phyloP scores from a whole-genome alignment of 768 basidiomycete genomes.

The Leucosporidium yakuticum region DNA sequence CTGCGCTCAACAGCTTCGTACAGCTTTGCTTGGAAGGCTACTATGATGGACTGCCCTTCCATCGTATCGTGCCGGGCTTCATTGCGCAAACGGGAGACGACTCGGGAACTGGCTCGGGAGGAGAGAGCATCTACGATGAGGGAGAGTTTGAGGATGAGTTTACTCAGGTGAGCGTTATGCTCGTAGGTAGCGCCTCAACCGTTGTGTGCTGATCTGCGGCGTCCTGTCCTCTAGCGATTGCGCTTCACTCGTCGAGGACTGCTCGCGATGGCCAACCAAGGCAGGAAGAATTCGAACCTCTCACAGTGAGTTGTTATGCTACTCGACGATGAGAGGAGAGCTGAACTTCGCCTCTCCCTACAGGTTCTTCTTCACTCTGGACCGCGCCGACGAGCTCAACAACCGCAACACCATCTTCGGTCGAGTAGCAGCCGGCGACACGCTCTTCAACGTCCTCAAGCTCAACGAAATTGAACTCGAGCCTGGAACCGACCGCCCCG shows the following conservation, averaged over 20 bases:
- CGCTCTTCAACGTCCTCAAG: conserved; percentile 64
- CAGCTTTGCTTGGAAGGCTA: conserved; percentile 53
- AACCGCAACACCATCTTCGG: conserved; percentile 94
- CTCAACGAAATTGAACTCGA: conserved; percentile 50
- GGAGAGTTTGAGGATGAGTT: conserved; percentile 31
- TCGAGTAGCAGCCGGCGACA: conserved; percentile 46
- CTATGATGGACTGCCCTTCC: conserved; percentile 92
- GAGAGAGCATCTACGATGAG: conserved; percentile 94
- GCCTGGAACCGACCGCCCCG: conserved; percentile 64
- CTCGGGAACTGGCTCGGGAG: conserved; percentile 82
- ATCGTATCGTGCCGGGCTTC: conserved; percentile 86
- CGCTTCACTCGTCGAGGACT: conserved; percentile 84
- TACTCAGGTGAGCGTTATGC: background rate
- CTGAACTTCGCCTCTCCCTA: background rate
- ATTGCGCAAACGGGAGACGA: conserved; percentile 92
- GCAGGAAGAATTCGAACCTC: conserved; percentile 78
- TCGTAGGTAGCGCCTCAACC: no score
- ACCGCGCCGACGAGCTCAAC: conserved; percentile 66
- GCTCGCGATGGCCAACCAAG: conserved; percentile 84
- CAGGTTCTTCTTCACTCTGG: conserved; percentile 70
- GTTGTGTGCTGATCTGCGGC: conserved; percentile 37
- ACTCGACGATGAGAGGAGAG: background rate
- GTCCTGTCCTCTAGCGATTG: conserved; percentile 64
- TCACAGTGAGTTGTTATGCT: conserved; percentile 63
- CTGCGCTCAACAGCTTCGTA: conserved; percentile 14